Percentiles rank a stretch among this genome's conserved stretches.
phyloP scores from a whole-genome alignment of 106 monocot genomes.

The Dendrobium nobile region DNA sequence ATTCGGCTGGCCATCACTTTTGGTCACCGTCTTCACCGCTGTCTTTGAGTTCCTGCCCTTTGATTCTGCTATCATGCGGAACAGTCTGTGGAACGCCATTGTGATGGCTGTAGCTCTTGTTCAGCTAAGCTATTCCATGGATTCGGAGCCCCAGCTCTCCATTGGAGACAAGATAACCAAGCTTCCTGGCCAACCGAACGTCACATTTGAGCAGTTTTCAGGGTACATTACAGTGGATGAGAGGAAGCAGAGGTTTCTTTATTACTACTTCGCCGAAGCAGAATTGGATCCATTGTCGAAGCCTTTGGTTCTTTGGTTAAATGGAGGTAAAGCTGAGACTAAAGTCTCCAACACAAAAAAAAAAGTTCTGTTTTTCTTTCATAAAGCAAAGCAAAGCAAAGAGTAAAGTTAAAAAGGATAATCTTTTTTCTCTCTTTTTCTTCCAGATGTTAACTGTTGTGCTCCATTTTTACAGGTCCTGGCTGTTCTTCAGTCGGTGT shows the following conservation, averaged over 20 bases:
- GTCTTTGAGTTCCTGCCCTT: not conserved
- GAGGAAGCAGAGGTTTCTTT: slow-evolving; percentile 49
- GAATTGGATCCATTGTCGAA: slow-evolving; percentile 63
- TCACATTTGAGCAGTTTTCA: slow-evolving; percentile 79
- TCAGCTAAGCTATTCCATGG: slow-evolving; percentile 26
- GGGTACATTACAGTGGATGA: slow-evolving; percentile 83
- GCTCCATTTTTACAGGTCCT: slow-evolving; percentile 52
- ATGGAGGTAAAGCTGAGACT: slow-evolving; percentile 60
- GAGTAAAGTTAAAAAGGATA: slow-evolving; percentile 2
- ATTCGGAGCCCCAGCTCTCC: slow-evolving; percentile 6
- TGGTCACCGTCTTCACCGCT: not conserved
- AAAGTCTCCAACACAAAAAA: not conserved
- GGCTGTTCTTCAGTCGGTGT: slow-evolving; percentile 97
- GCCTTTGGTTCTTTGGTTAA: slow-evolving; percentile 93
- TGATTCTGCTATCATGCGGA: not conserved
- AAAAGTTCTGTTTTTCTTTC: not conserved
- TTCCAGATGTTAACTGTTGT: not conserved
- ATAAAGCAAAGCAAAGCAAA: not conserved
- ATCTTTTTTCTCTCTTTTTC: not conserved
- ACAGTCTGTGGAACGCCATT: not conserved
- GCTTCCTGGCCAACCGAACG: slow-evolving; percentile 89
- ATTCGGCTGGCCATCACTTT: not conserved
- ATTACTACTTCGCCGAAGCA: slow-evolving; percentile 96
- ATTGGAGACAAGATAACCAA: slow-evolving; percentile 48
- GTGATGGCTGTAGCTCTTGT: slow-evolving; percentile 27